Evolutionary conservation across 108 stramenopile genomes (phyloP).

Genomic region (Nannochloropsis gaditana): DNA sequence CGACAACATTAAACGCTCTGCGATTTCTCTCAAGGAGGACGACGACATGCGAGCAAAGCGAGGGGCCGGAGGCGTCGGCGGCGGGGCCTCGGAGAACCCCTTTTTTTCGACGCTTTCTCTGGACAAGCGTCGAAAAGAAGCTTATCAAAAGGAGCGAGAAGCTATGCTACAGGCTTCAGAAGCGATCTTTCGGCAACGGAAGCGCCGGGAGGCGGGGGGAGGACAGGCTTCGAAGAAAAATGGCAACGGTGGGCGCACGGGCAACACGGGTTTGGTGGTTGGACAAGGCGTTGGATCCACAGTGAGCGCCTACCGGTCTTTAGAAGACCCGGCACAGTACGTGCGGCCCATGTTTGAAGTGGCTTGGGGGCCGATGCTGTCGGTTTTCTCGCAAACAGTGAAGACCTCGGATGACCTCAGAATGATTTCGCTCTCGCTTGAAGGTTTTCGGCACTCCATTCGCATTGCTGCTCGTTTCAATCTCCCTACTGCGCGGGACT

Average conservation of each 20-base stretch:
- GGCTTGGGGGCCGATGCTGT: slow-evolving; percentile 90
- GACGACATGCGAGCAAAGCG: slow-evolving; percentile 55
- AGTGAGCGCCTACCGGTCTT: neutral
- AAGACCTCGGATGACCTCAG: slow-evolving; percentile 18
- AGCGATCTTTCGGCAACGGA: slow-evolving; percentile 65
- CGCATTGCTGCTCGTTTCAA: slow-evolving; percentile 74
- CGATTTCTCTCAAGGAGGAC: slow-evolving; percentile 94
- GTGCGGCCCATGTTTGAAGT: slow-evolving; percentile 95
- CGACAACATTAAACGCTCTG: slow-evolving; percentile 79
- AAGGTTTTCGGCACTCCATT: slow-evolving; percentile 69
- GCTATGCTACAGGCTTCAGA: slow-evolving; percentile 84
- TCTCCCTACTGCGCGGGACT: slow-evolving; percentile 73
- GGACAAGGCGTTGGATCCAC: neutral
- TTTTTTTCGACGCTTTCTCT: slow-evolving; percentile 56
- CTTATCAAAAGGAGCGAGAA: slow-evolving; percentile 82
- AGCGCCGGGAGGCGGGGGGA: slow-evolving; percentile 45
- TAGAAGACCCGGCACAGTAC: slow-evolving; percentile 62
- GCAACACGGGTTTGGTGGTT: neutral
- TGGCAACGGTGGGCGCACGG: slow-evolving; percentile 12
- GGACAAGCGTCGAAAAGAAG: slow-evolving; percentile 62
- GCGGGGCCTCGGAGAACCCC: slow-evolving; percentile 50
- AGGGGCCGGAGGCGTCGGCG: slow-evolving; percentile 46
- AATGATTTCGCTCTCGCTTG: slow-evolving; percentile 17
- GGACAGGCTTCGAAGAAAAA: slow-evolving; percentile 33
- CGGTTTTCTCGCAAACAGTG: slow-evolving; percentile 73